phyloP scores from a whole-genome alignment of 768 basidiomycete genomes.

The Xerocomus brunneocitrinus region DNA sequence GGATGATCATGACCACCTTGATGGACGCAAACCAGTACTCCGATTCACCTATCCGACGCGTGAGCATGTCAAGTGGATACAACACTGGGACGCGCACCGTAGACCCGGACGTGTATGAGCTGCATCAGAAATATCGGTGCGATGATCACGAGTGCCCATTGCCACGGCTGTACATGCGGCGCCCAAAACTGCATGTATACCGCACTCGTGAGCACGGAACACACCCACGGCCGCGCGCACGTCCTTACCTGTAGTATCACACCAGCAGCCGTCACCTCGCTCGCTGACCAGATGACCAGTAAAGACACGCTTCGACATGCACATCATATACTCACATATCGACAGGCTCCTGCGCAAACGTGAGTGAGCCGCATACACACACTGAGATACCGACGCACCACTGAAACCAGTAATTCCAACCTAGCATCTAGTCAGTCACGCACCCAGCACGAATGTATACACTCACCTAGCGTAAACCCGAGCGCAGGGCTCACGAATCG shows the following conservation, averaged over 20 bases:
- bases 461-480: constrained; percentile 52
- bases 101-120: constrained; percentile 54
- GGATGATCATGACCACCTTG: constrained; percentile 56
- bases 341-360: constrained; percentile 31
- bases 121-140: constrained; percentile 49
- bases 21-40: constrained; percentile 63
- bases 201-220: neutral
- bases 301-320: neutral
- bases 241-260: constrained; percentile 43
- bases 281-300: constrained; percentile 33
- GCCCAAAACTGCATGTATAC: constrained; percentile 39
- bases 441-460: neutral
- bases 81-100: constrained; percentile 33
- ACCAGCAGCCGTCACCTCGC: constrained; percentile 55
- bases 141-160: constrained; percentile 54
- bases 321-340: constrained; percentile 30
- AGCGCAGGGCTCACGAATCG: constrained; percentile 58
- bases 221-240: neutral
- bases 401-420: constrained; percentile 59
- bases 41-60: constrained; percentile 47
- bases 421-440: constrained; percentile 16
- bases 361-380: neutral
- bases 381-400: constrained; percentile 22
- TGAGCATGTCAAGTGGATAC: neutral
- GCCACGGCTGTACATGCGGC: constrained; percentile 45